Evolutionary conservation across 139 green algal species (phyloP), one percentile per base, ranked within the genome.

Genomic region (Astrephomene gubernaculifera): DNA sequence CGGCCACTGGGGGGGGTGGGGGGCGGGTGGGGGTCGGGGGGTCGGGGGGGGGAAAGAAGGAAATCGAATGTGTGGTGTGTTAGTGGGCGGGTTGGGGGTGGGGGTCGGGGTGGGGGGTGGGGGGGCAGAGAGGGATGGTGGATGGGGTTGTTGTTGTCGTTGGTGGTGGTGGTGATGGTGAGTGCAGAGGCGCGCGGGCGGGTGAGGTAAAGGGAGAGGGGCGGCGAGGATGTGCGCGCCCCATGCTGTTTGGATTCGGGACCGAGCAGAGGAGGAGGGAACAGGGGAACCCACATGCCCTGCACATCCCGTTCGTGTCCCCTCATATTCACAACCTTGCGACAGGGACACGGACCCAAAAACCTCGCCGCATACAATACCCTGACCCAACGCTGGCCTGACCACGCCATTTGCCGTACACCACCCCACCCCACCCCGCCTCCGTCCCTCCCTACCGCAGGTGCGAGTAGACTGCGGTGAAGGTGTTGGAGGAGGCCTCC

Each of bases 401-500:
- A 60, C 52, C 14, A 14, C 49, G 24, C 19, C 33, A 61, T 10
- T 17, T 68, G 7, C 19, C 49, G 17, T 12, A 57, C 49, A 57
- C 49, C 49, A 12, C 12, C 49, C 49, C 49, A 57, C 49, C 12
- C 49, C 49, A 12, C 12, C 49, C 12, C 49, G 17, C 14, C 12
- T 57, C 12, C 12, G 17, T 57, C 49, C 39, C 38, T 36, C 4
- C 75, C n/a, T 31, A 89, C 86, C 79, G 71, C 44, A 89, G 79
- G 81, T 83, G 85, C 69, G 72, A 71, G 36, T 83, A 68, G 65
- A 86, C 79, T 36, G 74, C 88, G 10, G 88, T 95, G 63, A 87
- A 95, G 2, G 92, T 95, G 75, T 95, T 95, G 57, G 85, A 91
- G 10, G 87, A 91, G 8, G 90, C 90, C 79, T 94, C 88, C 12